These are phyloP conservation scores for Drechslerella coelobrocha DNA, from an alignment of 2,329 filamentous ascomycete species.

Conservation along the genomic window DNA sequence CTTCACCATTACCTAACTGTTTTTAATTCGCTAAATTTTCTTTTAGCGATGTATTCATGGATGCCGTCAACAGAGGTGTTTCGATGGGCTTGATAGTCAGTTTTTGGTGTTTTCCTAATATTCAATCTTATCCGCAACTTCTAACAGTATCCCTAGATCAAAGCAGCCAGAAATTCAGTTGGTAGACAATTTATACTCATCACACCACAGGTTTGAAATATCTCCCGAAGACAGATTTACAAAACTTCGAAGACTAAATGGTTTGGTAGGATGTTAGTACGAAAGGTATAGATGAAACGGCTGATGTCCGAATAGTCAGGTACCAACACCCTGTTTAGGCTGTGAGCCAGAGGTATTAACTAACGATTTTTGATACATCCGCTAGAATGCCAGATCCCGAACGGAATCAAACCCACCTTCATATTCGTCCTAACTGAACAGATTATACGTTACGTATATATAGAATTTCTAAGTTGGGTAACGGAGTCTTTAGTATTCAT, in stretches of 20 bases:
- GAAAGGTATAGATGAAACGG: slow-evolving; percentile 66
- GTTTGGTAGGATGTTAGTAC: slow-evolving; percentile 58
- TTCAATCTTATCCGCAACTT: slow-evolving; percentile 6
- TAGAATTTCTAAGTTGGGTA: neutral
- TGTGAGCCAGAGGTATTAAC: slow-evolving; percentile 10
- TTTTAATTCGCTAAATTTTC: slow-evolving; percentile 49
- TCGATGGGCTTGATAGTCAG: slow-evolving; percentile 91
- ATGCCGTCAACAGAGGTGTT: slow-evolving; percentile 90
- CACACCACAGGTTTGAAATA: slow-evolving; percentile 80
- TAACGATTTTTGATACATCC: slow-evolving; percentile 32
- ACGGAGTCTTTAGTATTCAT: neutral
- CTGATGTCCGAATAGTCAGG: slow-evolving; percentile 80
- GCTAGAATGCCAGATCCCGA: slow-evolving; percentile 63
- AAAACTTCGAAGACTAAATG: neutral
- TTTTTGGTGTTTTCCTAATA: slow-evolving; percentile 51
- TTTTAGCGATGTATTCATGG: slow-evolving; percentile 90
- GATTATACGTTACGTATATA: neutral
- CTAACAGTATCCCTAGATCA: slow-evolving; percentile 66
- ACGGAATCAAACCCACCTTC: slow-evolving; percentile 60
- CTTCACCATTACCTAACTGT: neutral
- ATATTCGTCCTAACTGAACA: slow-evolving; percentile 1
- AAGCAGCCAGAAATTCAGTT: slow-evolving; percentile 82
- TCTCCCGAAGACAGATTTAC: neutral
- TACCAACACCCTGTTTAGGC: slow-evolving; percentile 57
- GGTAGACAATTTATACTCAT: slow-evolving; percentile 95